Evolutionary conservation across 495 filamentous ascomycete species (phyloP), one percentile per base, ranked within the genome.

Genomic region (Podospora australis): DNA sequence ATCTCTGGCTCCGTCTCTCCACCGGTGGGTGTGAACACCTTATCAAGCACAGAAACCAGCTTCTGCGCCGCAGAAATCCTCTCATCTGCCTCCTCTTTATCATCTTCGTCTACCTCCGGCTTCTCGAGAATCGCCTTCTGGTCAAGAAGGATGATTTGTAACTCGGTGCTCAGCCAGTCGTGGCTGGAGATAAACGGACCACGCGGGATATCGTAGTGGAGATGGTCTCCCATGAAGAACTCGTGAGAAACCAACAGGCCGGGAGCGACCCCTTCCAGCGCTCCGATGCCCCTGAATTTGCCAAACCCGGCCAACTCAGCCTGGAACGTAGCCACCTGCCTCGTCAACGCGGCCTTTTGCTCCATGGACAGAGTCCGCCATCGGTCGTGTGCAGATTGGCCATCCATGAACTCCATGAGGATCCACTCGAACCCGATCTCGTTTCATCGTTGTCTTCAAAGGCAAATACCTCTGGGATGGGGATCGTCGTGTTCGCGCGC

Each of bases 371-470:
- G 61, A 1, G 39, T 50, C 2, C 46, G 7, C 74, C 76, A 81
- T 21, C 61, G 42, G 4, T 59, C 41, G 26, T 51, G 36, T 3
- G 78, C 61, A 0, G 66, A 55, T 11, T 38, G 57, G 9, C 78
- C 78, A 3, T 59, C 39, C 32, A 56, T 47, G 41, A 55, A 65
- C 38, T 71, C 70, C 66, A 76, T 70, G 6, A 78, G 42, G 2
- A 76, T 73, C 72, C 71, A 78, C 62, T 74, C 72, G 45, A 70
- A 72, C 14, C 67, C 66, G n/a, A 77, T 55, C 7, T 53, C 52
- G 49, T 74, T 74, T 65, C 46, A 7, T 49, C 39, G 6, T 64
- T 63, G 8, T 66, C 56, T 19, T 74, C 61, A 43, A 59, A 75
- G 24, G 63, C 64, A 30, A 69, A 50, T 16, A 75, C 60, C 8